These are phyloP conservation scores for Gossypium ekmanianum DNA, from an alignment of 345 rosid genomes.

Conservation along the genomic window DNA sequence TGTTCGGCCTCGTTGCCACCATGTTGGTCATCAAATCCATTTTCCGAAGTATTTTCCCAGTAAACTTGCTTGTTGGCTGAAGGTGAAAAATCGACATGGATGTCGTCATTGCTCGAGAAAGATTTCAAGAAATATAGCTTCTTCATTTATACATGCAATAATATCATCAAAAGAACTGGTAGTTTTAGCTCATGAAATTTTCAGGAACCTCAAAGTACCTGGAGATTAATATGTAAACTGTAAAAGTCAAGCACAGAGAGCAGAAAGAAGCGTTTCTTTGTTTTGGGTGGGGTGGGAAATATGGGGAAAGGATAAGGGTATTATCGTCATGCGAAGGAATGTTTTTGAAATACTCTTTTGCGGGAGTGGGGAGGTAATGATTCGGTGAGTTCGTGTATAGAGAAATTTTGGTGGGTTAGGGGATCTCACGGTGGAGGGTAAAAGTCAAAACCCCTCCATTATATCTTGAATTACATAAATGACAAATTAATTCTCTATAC, in stretches of 20 bases:
- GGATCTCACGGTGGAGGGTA: not conserved
- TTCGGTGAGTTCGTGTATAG: not conserved
- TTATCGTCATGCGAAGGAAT: constrained; percentile 1
- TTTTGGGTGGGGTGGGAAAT: constrained; percentile 16
- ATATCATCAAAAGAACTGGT: constrained; percentile 24
- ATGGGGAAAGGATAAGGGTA: constrained; percentile 25
- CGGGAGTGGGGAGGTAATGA: not conserved
- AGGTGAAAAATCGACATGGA: constrained; percentile 22
- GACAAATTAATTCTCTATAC: no score
- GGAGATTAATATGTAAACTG: constrained; percentile 22
- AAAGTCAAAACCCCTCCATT: no score
- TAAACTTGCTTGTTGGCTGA: constrained; percentile 44
- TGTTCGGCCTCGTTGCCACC: constrained; percentile 24
- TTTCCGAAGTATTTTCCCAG: constrained; percentile 37
- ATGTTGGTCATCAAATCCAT: constrained; percentile 30
- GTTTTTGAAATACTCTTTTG: not conserved
- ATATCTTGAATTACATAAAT: no score
- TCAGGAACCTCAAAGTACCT: constrained; percentile 30
- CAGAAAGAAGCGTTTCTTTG: constrained; percentile 8
- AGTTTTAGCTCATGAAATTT: constrained; percentile 21
- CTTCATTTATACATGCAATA: constrained; percentile 50
- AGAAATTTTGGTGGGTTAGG: not conserved
- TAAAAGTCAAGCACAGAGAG: constrained; percentile 4
- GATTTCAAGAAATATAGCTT: constrained; percentile 80
- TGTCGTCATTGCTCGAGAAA: constrained; percentile 43